Evolutionary conservation across 352 stramenopile genomes (phyloP), one percentile per base, ranked within the genome.

Genomic region (Pythium pyrilobum): DNA sequence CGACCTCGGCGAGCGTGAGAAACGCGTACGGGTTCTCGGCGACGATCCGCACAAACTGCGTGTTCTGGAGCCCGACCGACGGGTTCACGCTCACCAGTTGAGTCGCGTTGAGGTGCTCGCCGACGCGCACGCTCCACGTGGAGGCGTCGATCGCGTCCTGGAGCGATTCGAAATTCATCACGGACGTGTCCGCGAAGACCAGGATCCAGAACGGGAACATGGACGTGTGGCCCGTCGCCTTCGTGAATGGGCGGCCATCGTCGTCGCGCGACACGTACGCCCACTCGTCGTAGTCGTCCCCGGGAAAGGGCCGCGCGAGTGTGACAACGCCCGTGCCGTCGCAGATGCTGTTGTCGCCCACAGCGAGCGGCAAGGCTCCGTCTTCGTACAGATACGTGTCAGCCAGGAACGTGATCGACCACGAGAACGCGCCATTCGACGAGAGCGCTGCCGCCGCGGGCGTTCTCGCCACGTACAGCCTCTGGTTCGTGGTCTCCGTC

Each of bases 191-290:
- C n/a, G 89, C 77, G 38, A 87, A 91, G 5, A 95, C 56, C 52
- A 92, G 59, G 28, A 92, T 67, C 74, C 81, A 95, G 42, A 85
- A 89, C 11, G 84, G 84, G 24, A 88, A 85, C 67, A 92, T 87
- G 10, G 69, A 68, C 20, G 72, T 33, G 15, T 76, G 55, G 0
- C 57, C 53, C 21, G 56, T 64, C 2, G 29, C 49, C 4, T 51
- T 51, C 18, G 32, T 70, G 25, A 63, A 39, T n/a, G 37, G 48
- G 0, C 56, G 55, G 1, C 15, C 16, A 15, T 54, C 45, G 15
- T 62, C 25, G 44, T 78, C 60, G 2, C 62, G 52, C 0, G 67
- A 48, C 1, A 47, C 29, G 49, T 85, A 85, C 12, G 66, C 39
- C 41, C 72, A 66, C 0, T 59, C 46, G 38, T 85, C 72, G 4